Conservation (phyloP, 345 rosid genomes). For the Hirschfeldia incana region DNA sequence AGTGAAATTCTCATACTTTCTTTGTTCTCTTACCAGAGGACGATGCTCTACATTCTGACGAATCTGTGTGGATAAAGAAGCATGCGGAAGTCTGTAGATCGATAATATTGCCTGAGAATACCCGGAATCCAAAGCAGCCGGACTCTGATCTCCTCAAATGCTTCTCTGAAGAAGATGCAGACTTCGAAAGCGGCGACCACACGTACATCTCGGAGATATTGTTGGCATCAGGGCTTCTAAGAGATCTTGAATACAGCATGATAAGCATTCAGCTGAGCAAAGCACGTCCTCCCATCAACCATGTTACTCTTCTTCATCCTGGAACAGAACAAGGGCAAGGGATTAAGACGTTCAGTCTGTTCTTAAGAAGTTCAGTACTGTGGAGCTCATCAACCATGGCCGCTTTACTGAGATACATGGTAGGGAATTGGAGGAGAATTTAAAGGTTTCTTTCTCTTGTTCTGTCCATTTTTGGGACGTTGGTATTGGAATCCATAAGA, state of each 20-base stretch:
- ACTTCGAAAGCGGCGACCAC: conserved; percentile 47
- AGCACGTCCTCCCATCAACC: conserved; percentile 54
- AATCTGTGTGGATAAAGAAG: conserved; percentile 43
- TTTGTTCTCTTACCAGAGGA: conserved; percentile 47
- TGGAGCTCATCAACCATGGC: conserved; percentile 57
- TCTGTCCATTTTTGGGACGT: conserved; percentile 55
- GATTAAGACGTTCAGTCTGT: conserved; percentile 53
- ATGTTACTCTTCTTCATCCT: conserved; percentile 53
- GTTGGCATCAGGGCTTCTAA: conserved; percentile 60
- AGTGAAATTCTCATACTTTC: not conserved
- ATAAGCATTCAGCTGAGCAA: conserved; percentile 47
- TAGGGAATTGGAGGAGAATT: conserved; percentile 47
- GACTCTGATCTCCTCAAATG: conserved; percentile 30
- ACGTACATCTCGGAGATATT: conserved; percentile 64
- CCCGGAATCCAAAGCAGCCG: conserved; percentile 17
- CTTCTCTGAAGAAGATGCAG: conserved; percentile 32
- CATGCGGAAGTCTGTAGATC: conserved; percentile 36
- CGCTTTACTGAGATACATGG: conserved; percentile 65
- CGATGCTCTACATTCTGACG: conserved; percentile 35
- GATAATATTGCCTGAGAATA: conserved; percentile 35
- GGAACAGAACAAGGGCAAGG: conserved; percentile 55
- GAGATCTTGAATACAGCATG: conserved; percentile 48
- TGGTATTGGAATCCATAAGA: conserved; percentile 67
- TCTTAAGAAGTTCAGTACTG: conserved; percentile 49
- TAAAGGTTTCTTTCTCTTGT: conserved; percentile 46